Evolutionary conservation across 768 basidiomycete genomes (phyloP).

Genomic region (Mrakia gelida): DNA sequence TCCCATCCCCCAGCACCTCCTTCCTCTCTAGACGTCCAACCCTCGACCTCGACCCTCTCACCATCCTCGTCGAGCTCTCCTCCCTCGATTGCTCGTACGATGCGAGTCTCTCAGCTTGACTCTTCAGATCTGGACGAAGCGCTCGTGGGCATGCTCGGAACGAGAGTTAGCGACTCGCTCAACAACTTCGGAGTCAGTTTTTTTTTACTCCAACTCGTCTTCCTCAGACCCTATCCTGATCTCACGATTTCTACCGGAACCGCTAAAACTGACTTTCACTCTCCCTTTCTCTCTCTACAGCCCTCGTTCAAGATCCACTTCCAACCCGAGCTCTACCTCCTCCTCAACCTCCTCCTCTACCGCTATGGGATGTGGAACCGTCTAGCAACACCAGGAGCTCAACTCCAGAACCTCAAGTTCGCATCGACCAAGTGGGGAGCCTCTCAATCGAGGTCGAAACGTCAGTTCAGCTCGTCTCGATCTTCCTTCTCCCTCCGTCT

Average conservation of each 20-base stretch:
- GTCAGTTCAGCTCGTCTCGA: slow-evolving; percentile 38
- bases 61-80: background rate
- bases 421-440: slow-evolving; percentile 6
- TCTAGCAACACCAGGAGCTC: slow-evolving; percentile 74
- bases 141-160: slow-evolving; percentile 23
- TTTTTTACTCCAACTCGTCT: background rate
- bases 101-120: slow-evolving; percentile 28
- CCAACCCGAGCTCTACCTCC: slow-evolving; percentile 36
- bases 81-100: background rate
- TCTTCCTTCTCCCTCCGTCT: slow-evolving; percentile 25
- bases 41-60: background rate
- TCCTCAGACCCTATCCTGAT: background rate
- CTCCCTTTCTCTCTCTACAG: background rate
- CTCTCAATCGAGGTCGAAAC: slow-evolving; percentile 42
- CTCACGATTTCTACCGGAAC: too few species aligned
- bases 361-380: slow-evolving; percentile 79
- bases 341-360: slow-evolving; percentile 65
- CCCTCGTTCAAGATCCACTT: slow-evolving; percentile 23
- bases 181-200: slow-evolving; percentile 27
- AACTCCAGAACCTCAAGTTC: slow-evolving; percentile 49
- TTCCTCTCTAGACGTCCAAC: background rate
- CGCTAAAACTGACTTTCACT: background rate
- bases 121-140: slow-evolving; percentile 29
- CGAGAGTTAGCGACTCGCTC: slow-evolving; percentile 20
- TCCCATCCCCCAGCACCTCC: background rate